phyloP scores from a whole-genome alignment of 345 rosid genomes.

The Citrus sp. region DNA sequence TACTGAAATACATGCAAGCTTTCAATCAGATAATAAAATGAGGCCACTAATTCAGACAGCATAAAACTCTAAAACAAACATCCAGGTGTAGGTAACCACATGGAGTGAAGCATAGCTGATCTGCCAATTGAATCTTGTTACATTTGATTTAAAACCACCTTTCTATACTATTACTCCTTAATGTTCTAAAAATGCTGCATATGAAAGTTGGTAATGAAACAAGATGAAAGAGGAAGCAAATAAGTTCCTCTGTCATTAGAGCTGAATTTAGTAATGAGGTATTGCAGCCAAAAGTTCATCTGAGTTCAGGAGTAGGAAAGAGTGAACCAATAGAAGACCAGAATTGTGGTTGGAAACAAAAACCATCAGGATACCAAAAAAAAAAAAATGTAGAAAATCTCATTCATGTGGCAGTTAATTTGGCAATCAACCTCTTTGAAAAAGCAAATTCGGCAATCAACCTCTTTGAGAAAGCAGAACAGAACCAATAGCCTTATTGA shows the following conservation, averaged over 20 bases:
- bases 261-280: not conserved
- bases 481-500: not conserved
- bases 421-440: not conserved
- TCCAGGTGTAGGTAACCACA: not conserved
- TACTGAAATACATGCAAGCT: not conserved
- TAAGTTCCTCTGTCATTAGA: not conserved
- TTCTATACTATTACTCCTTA: not conserved
- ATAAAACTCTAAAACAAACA: not conserved
- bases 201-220: not conserved
- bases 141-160: not conserved
- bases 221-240: not conserved
- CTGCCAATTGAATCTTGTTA: not conserved
- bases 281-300: not conserved
- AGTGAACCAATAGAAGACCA: not conserved
- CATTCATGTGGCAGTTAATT: not conserved
- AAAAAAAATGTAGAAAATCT: not conserved
- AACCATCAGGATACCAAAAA: not conserved
- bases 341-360: not conserved
- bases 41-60: not conserved
- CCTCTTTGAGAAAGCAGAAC: not conserved
- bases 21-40: not conserved
- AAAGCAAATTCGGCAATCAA: not conserved
- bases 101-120: not conserved
- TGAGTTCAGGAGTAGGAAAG: not conserved
- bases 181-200: not conserved